Evolutionary conservation across 768 basidiomycete genomes (phyloP).

Genomic region (Mycena rosella): DNA sequence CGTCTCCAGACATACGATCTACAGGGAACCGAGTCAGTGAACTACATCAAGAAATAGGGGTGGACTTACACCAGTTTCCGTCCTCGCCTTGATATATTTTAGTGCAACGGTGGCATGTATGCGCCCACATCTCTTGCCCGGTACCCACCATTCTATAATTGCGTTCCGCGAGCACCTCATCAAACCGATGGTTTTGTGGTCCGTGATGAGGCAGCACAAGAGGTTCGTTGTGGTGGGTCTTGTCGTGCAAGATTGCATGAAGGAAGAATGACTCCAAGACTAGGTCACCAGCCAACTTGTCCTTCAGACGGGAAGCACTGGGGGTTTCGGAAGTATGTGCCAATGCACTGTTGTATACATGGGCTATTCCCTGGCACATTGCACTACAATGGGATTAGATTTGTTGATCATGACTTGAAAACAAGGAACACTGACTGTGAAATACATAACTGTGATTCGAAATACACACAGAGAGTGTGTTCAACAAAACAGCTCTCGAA

Average conservation of each 20-base stretch:
- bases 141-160: slow-evolving; percentile 21
- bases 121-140: slow-evolving; percentile 26
- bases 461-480: not conserved
- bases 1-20: slow-evolving; percentile 9
- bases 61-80: slow-evolving; percentile 3
- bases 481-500: not conserved
- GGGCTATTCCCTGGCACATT: not conserved
- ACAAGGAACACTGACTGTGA: slow-evolving; percentile 1
- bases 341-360: not conserved
- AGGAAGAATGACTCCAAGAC: not conserved
- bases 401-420: no score
- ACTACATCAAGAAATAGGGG: not conserved
- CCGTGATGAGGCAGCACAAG: not conserved
- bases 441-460: not conserved
- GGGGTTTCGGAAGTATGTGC: not conserved
- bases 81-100: slow-evolving; percentile 19
- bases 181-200: not conserved
- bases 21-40: not conserved
- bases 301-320: not conserved
- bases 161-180: slow-evolving; percentile 8
- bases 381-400: not conserved
- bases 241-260: not conserved
- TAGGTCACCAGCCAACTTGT: not conserved
- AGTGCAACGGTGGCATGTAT: slow-evolving; percentile 17
- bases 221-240: not conserved